Conservation (phyloP, 2,329 filamentous ascomycete genomes). For the Catunica adiposa region DNA sequence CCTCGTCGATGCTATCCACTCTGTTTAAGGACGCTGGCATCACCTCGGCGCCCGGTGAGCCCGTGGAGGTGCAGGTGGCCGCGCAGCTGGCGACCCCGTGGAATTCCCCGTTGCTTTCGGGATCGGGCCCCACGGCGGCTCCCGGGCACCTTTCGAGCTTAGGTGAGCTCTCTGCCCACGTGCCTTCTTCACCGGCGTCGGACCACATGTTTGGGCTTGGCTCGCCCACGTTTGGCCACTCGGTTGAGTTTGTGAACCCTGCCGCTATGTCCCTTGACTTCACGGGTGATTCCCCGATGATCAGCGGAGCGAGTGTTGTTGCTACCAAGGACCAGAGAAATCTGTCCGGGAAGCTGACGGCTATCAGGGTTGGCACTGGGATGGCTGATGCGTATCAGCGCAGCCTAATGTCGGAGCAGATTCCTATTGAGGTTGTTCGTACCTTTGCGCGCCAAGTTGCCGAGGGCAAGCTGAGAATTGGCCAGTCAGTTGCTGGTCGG, state of each 20-base stretch:
- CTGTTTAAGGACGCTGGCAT: slow-evolving; percentile 69
- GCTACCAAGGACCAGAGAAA: slow-evolving; percentile 10
- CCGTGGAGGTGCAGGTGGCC: too few species aligned
- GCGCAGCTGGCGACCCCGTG: neutral
- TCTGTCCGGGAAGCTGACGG: slow-evolving; percentile 34
- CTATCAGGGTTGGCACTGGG: slow-evolving; percentile 56
- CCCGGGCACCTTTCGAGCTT: neutral
- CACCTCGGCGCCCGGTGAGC: slow-evolving; percentile 16
- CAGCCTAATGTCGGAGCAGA: slow-evolving; percentile 84
- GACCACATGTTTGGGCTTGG: slow-evolving; percentile 51
- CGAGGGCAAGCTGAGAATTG: slow-evolving; percentile 35
- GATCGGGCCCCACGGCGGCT: neutral
- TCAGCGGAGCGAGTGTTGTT: slow-evolving; percentile 25
- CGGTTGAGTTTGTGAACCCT: slow-evolving; percentile 74
- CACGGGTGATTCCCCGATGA: slow-evolving; percentile 24
- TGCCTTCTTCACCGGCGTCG: slow-evolving; percentile 22
- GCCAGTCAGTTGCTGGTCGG: neutral
- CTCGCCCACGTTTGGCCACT: slow-evolving; percentile 67
- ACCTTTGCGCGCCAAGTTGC: slow-evolving; percentile 86
- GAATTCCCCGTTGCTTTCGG: neutral
- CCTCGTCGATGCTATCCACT: slow-evolving; percentile 60
- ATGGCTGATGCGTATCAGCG: slow-evolving; percentile 84
- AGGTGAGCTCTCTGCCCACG: slow-evolving; percentile 10
- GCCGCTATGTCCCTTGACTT: slow-evolving; percentile 39
- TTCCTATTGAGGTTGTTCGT: slow-evolving; percentile 77